A percentile compares a stretch with the other conserved stretches of the same genome.
These are phyloP conservation scores for Zoysia pacifica DNA, from an alignment of 176 grass and related monocot species.

Conservation along the genomic window DNA sequence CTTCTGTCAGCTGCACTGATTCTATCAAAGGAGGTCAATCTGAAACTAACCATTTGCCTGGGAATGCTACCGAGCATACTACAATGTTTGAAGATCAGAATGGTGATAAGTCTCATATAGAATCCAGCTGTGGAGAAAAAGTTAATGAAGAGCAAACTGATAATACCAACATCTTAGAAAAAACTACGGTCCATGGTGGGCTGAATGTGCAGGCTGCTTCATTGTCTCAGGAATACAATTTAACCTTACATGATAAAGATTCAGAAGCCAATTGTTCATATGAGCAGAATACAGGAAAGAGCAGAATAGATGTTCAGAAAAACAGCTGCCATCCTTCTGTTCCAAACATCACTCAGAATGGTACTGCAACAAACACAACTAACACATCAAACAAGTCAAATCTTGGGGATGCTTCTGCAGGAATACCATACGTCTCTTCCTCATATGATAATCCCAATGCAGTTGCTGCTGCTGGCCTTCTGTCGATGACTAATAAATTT, in stretches of 20 bases:
- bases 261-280: constrained; percentile 20
- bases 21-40: constrained; percentile 29
- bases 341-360: constrained; percentile 3
- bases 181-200: constrained; percentile 12
- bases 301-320: constrained; percentile 17
- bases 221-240: constrained; percentile 20
- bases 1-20: constrained; percentile 24
- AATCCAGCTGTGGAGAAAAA: constrained; percentile 15
- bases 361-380: not conserved
- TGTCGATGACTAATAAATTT: constrained; percentile 16
- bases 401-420: not conserved
- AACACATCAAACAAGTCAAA: constrained; percentile 20
- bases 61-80: constrained; percentile 20
- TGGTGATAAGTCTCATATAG: not conserved
- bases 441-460: constrained; percentile 30
- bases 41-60: constrained; percentile 27
- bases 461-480: constrained; percentile 30
- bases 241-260: constrained; percentile 30
- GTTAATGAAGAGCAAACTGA: constrained; percentile 27
- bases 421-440: constrained; percentile 34
- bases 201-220: not conserved
- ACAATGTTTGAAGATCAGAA: not conserved
- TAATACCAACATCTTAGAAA: constrained; percentile 30
- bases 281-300: constrained; percentile 27
- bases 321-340: not conserved